phyloP scores from a whole-genome alignment of 2,329 filamentous ascomycete species.

The Penicillium digitatum region DNA sequence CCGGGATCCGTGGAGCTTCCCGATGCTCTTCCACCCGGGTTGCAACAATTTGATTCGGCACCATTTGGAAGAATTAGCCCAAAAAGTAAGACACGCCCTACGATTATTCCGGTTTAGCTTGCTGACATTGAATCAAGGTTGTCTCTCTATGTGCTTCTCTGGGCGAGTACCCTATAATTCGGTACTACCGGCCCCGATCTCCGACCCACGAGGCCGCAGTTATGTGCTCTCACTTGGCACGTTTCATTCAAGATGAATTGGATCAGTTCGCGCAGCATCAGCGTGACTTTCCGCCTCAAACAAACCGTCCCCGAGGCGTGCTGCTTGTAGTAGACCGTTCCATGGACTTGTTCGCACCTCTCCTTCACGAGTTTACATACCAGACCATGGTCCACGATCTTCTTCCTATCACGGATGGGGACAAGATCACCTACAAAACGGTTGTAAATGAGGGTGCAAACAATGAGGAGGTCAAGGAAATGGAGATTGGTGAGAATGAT shows the following conservation, averaged over 20 bases:
- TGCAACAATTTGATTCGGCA: conserved; percentile 79
- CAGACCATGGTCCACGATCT: conserved; percentile 97
- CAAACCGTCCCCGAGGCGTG: conserved; percentile 70
- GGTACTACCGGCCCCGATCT: conserved; percentile 76
- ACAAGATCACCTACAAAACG: conserved; percentile 83
- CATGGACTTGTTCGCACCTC: conserved; percentile 83
- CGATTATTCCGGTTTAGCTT: conserved; percentile 11
- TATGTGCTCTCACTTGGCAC: conserved; percentile 79
- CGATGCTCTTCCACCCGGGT: conserved; percentile 80
- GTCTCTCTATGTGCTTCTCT: conserved; percentile 83
- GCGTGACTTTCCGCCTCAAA: conserved; percentile 72
- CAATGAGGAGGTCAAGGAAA: conserved; percentile 75
- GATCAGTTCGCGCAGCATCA: conserved; percentile 85
- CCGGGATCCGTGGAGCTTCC: conserved; percentile 92
- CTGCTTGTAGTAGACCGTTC: conserved; percentile 86
- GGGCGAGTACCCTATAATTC: conserved; percentile 90
- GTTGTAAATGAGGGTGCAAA: conserved; percentile 68
- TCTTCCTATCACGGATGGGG: conserved; percentile 78
- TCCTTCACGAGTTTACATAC: conserved; percentile 96
- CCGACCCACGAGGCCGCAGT: conserved; percentile 83
- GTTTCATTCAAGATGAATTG: conserved; percentile 86
- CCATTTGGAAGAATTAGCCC: conserved; percentile 79
- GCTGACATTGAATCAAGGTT: conserved; percentile 52
- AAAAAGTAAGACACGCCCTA: conserved; percentile 62
- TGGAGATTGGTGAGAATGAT: conserved; percentile 87